phyloP scores from a whole-genome alignment of 2,329 filamentous ascomycete species.

The Monosporascus sp. region DNA sequence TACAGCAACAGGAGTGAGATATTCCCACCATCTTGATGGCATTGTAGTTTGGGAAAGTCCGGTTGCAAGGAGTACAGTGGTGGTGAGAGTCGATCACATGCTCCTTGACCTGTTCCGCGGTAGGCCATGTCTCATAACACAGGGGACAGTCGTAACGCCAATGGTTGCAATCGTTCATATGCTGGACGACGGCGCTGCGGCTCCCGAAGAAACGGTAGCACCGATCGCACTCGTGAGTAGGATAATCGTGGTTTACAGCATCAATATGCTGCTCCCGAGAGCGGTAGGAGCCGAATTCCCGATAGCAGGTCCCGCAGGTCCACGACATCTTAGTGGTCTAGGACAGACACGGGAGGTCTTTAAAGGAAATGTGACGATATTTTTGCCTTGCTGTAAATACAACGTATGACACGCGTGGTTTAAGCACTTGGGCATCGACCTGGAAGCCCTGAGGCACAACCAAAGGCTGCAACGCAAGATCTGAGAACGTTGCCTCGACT shows the following conservation, averaged over 20 bases:
- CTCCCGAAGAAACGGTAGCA: conserved; percentile 11
- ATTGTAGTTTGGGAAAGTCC: conserved; percentile 25
- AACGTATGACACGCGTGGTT: background rate
- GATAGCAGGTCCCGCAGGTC: background rate
- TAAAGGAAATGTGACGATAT: background rate
- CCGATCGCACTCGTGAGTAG: conserved; percentile 13
- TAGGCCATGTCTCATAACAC: conserved; percentile 19
- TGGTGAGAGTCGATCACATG: conserved; percentile 26
- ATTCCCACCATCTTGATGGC: conserved; percentile 27
- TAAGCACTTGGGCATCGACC: background rate
- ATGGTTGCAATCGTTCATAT: conserved; percentile 27
- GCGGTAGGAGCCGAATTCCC: background rate
- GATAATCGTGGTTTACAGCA: conserved; percentile 6
- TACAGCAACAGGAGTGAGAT: background rate
- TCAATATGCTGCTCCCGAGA: conserved; percentile 13
- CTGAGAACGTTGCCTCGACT: too few relatives aligned
- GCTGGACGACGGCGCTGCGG: conserved; percentile 9
- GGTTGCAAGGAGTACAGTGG: conserved; percentile 30
- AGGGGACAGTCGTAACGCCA: conserved; percentile 22
- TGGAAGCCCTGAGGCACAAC: too few relatives aligned
- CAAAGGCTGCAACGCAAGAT: too few relatives aligned
- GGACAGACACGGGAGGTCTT: background rate
- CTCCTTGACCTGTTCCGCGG: conserved; percentile 5
- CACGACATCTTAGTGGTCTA: background rate
- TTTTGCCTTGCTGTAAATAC: background rate